Percentiles rank a stretch among this genome's conserved stretches.
phyloP scores from a whole-genome alignment of 306 rosid species.

The Hippophae rhamnoides region DNA sequence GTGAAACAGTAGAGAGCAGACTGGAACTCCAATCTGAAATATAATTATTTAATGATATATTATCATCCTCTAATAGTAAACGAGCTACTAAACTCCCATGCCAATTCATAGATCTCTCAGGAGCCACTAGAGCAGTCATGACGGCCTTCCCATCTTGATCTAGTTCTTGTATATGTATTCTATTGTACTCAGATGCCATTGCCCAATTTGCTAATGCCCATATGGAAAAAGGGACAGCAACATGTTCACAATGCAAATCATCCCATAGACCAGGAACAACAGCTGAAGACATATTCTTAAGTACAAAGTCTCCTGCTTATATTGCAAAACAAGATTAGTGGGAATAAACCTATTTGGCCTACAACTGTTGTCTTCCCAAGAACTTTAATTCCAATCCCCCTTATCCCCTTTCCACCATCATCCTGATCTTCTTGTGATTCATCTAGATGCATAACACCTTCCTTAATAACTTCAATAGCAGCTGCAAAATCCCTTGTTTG shows the following conservation, averaged over 20 bases:
- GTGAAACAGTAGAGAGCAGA: conserved; percentile 77
- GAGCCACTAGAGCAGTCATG: conserved; percentile 84
- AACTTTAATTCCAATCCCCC: conserved; percentile 81
- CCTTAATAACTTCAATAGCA: conserved; percentile 79
- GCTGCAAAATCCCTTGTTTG: conserved; percentile 76
- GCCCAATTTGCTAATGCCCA: conserved; percentile 99
- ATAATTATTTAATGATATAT: conserved; percentile 58
- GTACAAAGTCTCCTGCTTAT: conserved; percentile 31
- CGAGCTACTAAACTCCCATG: conserved; percentile 80
- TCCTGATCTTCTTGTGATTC: conserved; percentile 45
- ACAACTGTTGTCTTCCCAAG: conserved; percentile 71
- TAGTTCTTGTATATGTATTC: conserved; percentile 65
- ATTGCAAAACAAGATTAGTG: conserved; percentile 26
- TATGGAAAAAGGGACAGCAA: conserved; percentile 94
- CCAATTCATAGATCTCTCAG: conserved; percentile 98
- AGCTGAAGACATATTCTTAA: conserved; percentile 37
- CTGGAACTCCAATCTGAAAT: conserved; percentile 87
- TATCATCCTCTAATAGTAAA: conserved; percentile 63
- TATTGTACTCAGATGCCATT: conserved; percentile 59
- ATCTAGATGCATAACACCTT: conserved; percentile 75
- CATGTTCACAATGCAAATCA: conserved; percentile 89
- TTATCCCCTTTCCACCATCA: conserved; percentile 49
- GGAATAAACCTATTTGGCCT: conserved; percentile 34
- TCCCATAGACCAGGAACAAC: conserved; percentile 98
- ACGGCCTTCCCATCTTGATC: conserved; percentile 86